Base-by-base conservation (phyloP, 108 stramenopile species). In the Bacterosira constricta region DNA sequence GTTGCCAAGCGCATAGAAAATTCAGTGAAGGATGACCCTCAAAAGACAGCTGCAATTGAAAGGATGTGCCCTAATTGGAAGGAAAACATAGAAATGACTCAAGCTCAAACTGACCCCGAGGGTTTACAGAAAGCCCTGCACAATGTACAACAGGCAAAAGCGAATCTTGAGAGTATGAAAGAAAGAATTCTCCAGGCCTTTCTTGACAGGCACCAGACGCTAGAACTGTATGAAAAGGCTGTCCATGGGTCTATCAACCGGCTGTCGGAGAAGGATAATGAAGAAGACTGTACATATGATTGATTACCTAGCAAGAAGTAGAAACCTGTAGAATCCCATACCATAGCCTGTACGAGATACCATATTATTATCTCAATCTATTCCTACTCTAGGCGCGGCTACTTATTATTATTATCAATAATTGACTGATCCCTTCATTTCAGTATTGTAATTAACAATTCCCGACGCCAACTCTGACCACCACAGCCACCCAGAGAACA, bases 221-320 rank as follows among this genome's bases (percentile, higher is more conserved):
- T 77, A 27, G 75, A 69, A 18, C 3, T 77, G 20, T 77, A 51
- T 41, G 67, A 68, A 69, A 66, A 77, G 45, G 62, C 67, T 38
- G 37, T 77, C 9, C 50, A 63, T 39, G 49, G 30, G 44, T 62
- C 75, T 44, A 25, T 62, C 1, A 25, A 56, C 31, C 66, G 75
- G 15, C 20, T 77, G 27, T 27, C 62, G 18, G 45, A 49, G 34
- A 57, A 65, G 7, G 1, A 34, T 4, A 29, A 20, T 4, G 3
- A 56, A 56, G 55, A n/a, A n/a, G n/a, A n/a, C n/a, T n/a, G n/a
- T n/a, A n/a, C n/a, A n/a, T n/a, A n/a, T n/a, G n/a, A n/a, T n/a
- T n/a, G n/a, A n/a, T n/a, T n/a, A n/a, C n/a, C n/a, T n/a, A n/a
- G n/a, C n/a, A n/a, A n/a, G n/a, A n/a, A n/a, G n/a, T n/a, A n/a